A percentile compares a stretch with the other conserved stretches of the same genome.
Evolutionary conservation across 306 rosid species (phyloP).

Genomic region (Urtica urens): DNA sequence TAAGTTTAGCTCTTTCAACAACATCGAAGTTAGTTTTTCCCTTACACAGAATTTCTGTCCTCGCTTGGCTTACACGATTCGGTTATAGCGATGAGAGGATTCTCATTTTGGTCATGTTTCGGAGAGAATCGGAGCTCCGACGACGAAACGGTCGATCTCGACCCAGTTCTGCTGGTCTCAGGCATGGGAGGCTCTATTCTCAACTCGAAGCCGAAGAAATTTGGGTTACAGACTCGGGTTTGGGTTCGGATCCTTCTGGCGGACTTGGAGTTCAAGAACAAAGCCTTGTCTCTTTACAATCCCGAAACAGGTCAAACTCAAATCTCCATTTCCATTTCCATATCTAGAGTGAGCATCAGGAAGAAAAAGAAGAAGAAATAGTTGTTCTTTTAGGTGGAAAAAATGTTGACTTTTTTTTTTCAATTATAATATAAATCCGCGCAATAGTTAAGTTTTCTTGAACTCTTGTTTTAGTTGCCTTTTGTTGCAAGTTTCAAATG

Average conservation of each 20-base stretch:
- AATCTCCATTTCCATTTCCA: no score
- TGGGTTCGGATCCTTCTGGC: conserved; percentile 82
- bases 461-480: not conserved
- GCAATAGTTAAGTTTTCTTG: not conserved
- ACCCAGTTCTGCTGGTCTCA: conserved; percentile 72
- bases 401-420: not conserved
- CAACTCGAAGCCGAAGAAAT: conserved; percentile 39
- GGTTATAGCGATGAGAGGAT: conserved; percentile 11
- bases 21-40: no score
- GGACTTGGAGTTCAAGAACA: conserved; percentile 61
- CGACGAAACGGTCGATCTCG: conserved; percentile 23
- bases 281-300: conserved; percentile 64
- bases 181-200: conserved; percentile 92
- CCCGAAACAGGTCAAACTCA: conserved; percentile 85
- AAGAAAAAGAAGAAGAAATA: no score
- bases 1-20: no score
- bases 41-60: conserved; percentile 18
- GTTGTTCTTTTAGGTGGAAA: no score
- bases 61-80: not conserved
- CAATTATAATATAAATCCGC: not conserved
- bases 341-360: no score
- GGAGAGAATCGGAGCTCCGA: conserved; percentile 23
- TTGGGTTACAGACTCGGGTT: conserved; percentile 66
- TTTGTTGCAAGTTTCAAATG: not conserved
- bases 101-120: conserved; percentile 39